Evolutionary conservation across 2,329 filamentous ascomycete genomes (phyloP).

Genomic region (Paracoccidioides lutzii): DNA sequence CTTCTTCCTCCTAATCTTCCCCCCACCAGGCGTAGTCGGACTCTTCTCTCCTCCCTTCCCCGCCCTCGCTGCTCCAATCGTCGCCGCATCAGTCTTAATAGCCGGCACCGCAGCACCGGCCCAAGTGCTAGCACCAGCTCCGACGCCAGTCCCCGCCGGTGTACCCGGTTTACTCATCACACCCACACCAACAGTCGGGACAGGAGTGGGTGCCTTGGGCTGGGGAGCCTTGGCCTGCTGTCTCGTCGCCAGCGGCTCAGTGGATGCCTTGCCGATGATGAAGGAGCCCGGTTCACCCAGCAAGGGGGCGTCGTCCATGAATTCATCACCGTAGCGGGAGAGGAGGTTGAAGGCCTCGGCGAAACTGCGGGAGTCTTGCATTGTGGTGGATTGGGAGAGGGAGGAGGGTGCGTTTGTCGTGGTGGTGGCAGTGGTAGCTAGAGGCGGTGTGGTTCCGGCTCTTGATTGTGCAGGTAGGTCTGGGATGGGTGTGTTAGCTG

Average conservation of each 20-base stretch:
- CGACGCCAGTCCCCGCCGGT: slow-evolving; percentile 5
- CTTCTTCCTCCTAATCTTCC: slow-evolving; percentile 24
- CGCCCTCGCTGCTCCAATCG: slow-evolving; percentile 14
- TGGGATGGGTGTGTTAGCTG: slow-evolving; percentile 37
- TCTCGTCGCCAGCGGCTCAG: slow-evolving; percentile 6
- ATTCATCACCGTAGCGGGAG: slow-evolving; percentile 45
- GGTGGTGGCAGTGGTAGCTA: slow-evolving; percentile 4
- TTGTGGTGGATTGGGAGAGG: slow-evolving; percentile 1
- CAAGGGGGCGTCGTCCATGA: slow-evolving; percentile 51
- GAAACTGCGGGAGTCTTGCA: slow-evolving; percentile 30
- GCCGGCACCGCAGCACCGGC: background rate
- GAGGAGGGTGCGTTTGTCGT: slow-evolving; percentile 13
- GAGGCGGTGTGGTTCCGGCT: slow-evolving; percentile 15
- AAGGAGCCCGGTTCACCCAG: slow-evolving; percentile 52
- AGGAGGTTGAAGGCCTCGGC: slow-evolving; percentile 39
- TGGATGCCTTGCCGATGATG: slow-evolving; percentile 34
- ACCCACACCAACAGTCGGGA: slow-evolving; percentile 2
- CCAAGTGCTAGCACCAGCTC: too few relatives aligned
- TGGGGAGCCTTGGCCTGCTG: background rate
- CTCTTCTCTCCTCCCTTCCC: slow-evolving; percentile 23
- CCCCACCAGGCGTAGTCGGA: slow-evolving; percentile 21
- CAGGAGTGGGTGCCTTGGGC: slow-evolving; percentile 7
- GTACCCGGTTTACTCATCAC: slow-evolving; percentile 6
- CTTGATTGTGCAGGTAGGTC: slow-evolving; percentile 20
- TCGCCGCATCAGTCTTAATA: slow-evolving; percentile 17